Base-by-base conservation (phyloP, 2,329 filamentous ascomycete genomes). In the Aspergillus sp. region DNA sequence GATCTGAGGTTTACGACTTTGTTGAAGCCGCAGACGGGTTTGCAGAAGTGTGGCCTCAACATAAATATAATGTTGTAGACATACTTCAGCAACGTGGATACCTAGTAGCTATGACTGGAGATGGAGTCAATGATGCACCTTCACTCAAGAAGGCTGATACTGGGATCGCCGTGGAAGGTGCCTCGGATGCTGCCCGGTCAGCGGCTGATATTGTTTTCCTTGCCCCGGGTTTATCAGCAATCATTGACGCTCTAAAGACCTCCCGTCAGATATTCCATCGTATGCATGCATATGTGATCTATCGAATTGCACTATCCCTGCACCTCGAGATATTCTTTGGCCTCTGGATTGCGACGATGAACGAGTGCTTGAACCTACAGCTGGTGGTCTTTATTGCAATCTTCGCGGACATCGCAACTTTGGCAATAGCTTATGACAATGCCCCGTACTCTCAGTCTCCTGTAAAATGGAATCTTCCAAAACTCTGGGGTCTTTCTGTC, bases 61-160 rank as follows among this genome's bases (percentile, higher is more conserved):
- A 96, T 85, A 96, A 96, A 83, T 96, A 93, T 81, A 90, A 91
- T 65, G 91, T 95, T 75, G 91, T 96, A 68, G 91, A 96, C 79
- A 96, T 96, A 71, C 85, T 96, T 51, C 91, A 96, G 80, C 89
- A 93, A 80, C 90, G 91, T 86, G 91, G 91, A 66, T 93, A 96
- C 79, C 86, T 96, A 41, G 91, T 96, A 79, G 92, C 91, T 75
- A 96, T 96, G 92, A 96, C 91, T 78, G 91, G 91, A 83, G 92
- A 96, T 68, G 91, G 91, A 84, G 91, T 96, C 80, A 96, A 96
- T 79, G 91, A 96, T 77, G 91, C 91, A 64, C 90, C 91, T 63
- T 96, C 91, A 30, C 82, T 96, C 73, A 96, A 96, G 82, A 96
- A 93, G 82, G 91, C 91, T n/a, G 91, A 96, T 79, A 96, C 91